Conservation (phyloP, 495 filamentous ascomycete species). For the Pyrenula massariospora region DNA sequence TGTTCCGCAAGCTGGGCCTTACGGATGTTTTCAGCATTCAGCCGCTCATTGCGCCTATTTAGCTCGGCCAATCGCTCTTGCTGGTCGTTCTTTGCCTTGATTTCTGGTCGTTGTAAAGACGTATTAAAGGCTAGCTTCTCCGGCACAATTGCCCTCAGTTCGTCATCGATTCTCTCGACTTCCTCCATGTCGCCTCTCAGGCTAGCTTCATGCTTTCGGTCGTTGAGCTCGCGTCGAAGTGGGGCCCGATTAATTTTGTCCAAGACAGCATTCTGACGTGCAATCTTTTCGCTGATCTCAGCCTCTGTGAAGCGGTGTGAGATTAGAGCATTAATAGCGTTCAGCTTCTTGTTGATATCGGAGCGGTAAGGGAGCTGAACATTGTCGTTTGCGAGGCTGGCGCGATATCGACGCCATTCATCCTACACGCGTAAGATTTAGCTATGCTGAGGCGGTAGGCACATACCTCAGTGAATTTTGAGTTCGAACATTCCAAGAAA, state of each 20-base stretch:
- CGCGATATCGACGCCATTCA: conserved; percentile 77
- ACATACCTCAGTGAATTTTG: conserved; percentile 58
- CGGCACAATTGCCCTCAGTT: conserved; percentile 54
- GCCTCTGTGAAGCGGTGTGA: conserved; percentile 67
- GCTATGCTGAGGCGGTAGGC: background rate
- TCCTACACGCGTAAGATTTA: conserved; percentile 34
- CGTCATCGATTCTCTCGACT: conserved; percentile 46
- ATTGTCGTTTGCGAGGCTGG: conserved; percentile 58
- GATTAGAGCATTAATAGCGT: conserved; percentile 68
- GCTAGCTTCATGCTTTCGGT: conserved; percentile 33
- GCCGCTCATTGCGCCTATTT: conserved; percentile 67
- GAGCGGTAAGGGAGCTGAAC: conserved; percentile 56
- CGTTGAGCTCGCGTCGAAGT: conserved; percentile 45
- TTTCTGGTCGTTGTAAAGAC: conserved; percentile 32
- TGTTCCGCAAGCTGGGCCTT: conserved; percentile 74
- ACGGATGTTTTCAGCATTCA: conserved; percentile 70
- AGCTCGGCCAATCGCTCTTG: conserved; percentile 66
- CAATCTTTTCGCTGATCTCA: conserved; percentile 67
- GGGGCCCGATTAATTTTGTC: conserved; percentile 52
- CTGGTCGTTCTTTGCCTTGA: conserved; percentile 34
- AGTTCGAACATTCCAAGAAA: conserved; percentile 73
- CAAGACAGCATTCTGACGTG: conserved; percentile 50
- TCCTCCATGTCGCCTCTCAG: conserved; percentile 47
- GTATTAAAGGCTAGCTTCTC: conserved; percentile 61
- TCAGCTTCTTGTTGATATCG: conserved; percentile 55